These are phyloP conservation scores for Rosa chinensis DNA, from an alignment of 306 rosid genomes.

Conservation along the genomic window DNA sequence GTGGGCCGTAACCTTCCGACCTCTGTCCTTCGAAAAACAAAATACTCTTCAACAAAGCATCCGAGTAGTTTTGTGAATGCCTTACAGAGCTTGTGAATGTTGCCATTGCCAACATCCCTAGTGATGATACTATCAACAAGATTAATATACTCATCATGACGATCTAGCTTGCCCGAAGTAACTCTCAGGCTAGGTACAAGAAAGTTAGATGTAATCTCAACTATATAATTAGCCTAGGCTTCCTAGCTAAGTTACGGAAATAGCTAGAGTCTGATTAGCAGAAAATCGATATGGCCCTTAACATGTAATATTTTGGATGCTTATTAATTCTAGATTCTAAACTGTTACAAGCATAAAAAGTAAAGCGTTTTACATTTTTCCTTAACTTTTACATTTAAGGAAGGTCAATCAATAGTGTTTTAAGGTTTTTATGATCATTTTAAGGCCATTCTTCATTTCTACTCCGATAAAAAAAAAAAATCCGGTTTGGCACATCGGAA, in stretches of 20 bases:
- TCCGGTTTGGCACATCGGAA: too few relatives aligned
- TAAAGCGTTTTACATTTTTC: too few relatives aligned
- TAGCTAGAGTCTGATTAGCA: neutral
- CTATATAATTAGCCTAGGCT: neutral
- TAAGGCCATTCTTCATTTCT: too few relatives aligned
- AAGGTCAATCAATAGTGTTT: too few relatives aligned
- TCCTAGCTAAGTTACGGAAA: neutral
- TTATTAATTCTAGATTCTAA: neutral
- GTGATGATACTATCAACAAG: neutral
- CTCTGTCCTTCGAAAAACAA: neutral
- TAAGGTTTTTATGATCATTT: too few relatives aligned
- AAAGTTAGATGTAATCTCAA: neutral
- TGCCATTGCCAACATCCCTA: neutral
- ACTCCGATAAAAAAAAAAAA: too few relatives aligned
- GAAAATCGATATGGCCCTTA: neutral
- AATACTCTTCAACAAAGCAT: neutral
- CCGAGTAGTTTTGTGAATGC: neutral
- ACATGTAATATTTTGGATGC: neutral
- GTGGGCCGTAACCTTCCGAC: neutral
- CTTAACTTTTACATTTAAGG: too few relatives aligned
- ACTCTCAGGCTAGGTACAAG: neutral
- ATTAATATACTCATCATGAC: neutral
- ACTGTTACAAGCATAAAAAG: neutral
- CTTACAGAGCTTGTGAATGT: neutral
- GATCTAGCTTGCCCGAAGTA: neutral